phyloP scores from a whole-genome alignment of 1,284 basidiomycete genomes.

The Cutaneotrichosporon dermatis region DNA sequence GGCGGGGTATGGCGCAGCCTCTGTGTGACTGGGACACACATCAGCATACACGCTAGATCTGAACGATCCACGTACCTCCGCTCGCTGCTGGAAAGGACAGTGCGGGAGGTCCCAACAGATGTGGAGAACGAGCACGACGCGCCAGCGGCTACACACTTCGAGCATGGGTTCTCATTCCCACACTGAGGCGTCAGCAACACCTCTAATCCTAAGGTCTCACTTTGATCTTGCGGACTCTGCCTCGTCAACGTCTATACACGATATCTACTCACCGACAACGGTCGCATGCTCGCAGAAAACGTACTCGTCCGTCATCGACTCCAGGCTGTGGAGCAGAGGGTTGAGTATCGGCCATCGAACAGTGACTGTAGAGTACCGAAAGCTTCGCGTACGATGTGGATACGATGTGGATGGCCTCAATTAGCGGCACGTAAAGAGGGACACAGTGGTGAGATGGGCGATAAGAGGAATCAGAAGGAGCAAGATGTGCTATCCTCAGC shows the following conservation, averaged over 20 bases:
- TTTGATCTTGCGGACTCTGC: conserved; percentile 14
- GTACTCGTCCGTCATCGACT: conserved; percentile 6
- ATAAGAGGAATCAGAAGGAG: too few relatives aligned
- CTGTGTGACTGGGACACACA: background rate
- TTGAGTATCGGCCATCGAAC: background rate
- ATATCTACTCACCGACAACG: conserved; percentile 12
- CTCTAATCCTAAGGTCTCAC: background rate
- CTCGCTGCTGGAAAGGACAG: conserved; percentile 8
- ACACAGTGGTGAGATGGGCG: too few relatives aligned
- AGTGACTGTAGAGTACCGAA: too few relatives aligned
- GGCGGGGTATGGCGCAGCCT: background rate
- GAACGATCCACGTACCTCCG: conserved; percentile 2
- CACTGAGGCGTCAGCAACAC: conserved; percentile 2
- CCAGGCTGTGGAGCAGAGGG: background rate
- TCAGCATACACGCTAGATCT: background rate
- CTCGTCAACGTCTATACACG: background rate
- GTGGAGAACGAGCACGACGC: conserved; percentile 12
- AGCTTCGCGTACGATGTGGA: too few relatives aligned
- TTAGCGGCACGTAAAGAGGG: too few relatives aligned
- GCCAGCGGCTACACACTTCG: conserved; percentile 12
- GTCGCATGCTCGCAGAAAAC: conserved; percentile 17
- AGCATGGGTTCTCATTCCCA: conserved; percentile 15
- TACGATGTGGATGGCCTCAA: too few relatives aligned
- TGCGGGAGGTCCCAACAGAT: conserved; percentile 1
- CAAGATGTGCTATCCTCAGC: too few relatives aligned